phyloP scores from a whole-genome alignment of 2,329 filamentous ascomycete genomes.

The Dactylellina haptotyla region DNA sequence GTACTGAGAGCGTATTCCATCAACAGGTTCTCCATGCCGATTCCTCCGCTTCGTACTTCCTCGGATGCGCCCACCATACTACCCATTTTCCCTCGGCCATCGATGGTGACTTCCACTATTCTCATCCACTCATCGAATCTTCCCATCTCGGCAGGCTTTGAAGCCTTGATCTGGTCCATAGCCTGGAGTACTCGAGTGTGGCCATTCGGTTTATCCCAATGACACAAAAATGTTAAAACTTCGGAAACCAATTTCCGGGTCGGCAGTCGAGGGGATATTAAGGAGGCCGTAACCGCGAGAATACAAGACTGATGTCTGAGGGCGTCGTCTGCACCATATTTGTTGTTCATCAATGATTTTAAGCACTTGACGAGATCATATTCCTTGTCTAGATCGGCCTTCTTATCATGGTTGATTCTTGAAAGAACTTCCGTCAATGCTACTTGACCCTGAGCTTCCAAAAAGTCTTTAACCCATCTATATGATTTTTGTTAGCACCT shows the following conservation, averaged over 20 bases:
- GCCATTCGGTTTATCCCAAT: conserved; percentile 88
- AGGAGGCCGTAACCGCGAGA: conserved; percentile 82
- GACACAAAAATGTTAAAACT: conserved; percentile 93
- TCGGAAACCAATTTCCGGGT: conserved; percentile 96
- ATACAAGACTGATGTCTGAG: conserved; percentile 89
- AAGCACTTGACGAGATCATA: conserved; percentile 98
- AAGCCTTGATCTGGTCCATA: conserved; percentile 84
- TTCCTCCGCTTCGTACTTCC: conserved; percentile 92
- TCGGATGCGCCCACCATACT: conserved; percentile 96
- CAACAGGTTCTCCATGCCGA: conserved; percentile 97
- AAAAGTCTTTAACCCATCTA: conserved; percentile 94
- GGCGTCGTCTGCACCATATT: conserved; percentile 96
- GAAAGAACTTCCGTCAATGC: conserved; percentile 91
- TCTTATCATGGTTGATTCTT: conserved; percentile 84
- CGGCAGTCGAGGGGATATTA: conserved; percentile 87
- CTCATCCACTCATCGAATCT: conserved; percentile 99
- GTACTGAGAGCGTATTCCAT: conserved; percentile 99
- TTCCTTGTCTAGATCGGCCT: conserved; percentile 84
- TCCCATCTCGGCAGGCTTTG: conserved; percentile 87
- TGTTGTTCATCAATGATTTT: conserved; percentile 99
- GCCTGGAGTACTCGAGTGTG: conserved; percentile 94
- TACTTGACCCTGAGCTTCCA: conserved; percentile 96
- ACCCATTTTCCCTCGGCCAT: conserved; percentile 98
- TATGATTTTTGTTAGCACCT: conserved; percentile 18
- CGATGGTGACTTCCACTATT: conserved; percentile 94